Conservation (phyloP, 148 eudicot species). For the Amaranthus palmeri region DNA sequence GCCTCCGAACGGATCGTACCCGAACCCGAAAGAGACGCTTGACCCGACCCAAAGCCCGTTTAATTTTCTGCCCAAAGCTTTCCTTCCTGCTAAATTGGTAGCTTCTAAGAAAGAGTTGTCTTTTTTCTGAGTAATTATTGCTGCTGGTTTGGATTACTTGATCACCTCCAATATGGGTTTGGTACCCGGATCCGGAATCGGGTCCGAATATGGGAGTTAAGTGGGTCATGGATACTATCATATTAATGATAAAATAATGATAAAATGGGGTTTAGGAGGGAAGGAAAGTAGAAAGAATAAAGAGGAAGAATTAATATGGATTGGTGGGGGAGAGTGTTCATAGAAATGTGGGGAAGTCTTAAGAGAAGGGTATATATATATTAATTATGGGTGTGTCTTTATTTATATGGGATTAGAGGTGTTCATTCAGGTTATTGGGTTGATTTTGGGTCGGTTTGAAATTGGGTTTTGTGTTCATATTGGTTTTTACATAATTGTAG, state of each 20-base stretch:
- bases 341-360: not conserved
- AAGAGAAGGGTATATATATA: not conserved
- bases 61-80: conserved; percentile 43
- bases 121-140: conserved; percentile 48
- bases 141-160: conserved; percentile 12
- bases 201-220: conserved; percentile 31
- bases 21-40: conserved; percentile 40
- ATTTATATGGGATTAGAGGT: conserved; percentile 5
- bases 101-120: conserved; percentile 78
- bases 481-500: too few species aligned
- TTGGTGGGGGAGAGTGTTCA: conserved; percentile 7
- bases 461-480: not conserved
- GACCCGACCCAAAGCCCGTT: conserved; percentile 45
- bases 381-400: conserved; percentile 16
- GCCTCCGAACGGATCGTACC: conserved; percentile 40
- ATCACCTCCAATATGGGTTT: conserved; percentile 10
- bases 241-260: not conserved
- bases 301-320: conserved; percentile 1
- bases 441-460: too few species aligned
- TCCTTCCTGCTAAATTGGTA: conserved; percentile 76
- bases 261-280: not conserved
- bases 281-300: not conserved
- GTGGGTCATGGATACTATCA: conserved; percentile 1
- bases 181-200: conserved; percentile 24
- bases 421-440: too few species aligned